Evolutionary conservation across 139 green algal genomes (phyloP).

Genomic region (Parachlorella kessleri): DNA sequence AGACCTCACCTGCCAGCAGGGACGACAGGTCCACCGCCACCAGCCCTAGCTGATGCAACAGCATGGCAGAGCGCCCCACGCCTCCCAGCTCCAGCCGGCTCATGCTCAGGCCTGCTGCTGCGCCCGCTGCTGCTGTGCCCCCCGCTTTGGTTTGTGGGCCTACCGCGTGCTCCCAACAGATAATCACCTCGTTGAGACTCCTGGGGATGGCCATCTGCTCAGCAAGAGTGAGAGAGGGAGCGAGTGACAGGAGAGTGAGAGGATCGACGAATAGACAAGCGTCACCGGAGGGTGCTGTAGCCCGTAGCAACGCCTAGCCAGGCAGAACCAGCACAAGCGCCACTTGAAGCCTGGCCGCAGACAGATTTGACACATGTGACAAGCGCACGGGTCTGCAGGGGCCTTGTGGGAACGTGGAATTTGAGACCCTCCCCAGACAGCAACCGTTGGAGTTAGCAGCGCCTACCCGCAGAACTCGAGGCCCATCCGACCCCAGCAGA

Average conservation of each 20-base stretch:
- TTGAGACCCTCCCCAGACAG: background rate
- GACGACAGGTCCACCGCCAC: slow-evolving; percentile 22
- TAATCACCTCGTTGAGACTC: slow-evolving; percentile 10
- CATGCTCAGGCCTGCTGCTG: slow-evolving; percentile 1
- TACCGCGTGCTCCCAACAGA: slow-evolving; percentile 23
- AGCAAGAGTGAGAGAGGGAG: background rate
- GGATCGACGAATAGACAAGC: background rate
- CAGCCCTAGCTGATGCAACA: slow-evolving; percentile 27
- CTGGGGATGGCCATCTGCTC: background rate
- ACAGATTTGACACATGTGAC: too few relatives aligned
- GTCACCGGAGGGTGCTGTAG: background rate
- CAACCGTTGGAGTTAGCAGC: background rate
- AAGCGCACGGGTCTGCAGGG: background rate
- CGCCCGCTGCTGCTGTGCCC: background rate
- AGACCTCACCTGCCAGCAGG: slow-evolving; percentile 20
- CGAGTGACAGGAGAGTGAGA: background rate
- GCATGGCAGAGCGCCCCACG: background rate
- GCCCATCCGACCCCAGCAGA: slow-evolving; percentile 8
- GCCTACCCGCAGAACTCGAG: slow-evolving; percentile 1
- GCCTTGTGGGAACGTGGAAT: background rate
- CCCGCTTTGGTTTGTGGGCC: slow-evolving; percentile 1
- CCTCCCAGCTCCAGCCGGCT: background rate
- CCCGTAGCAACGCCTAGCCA: background rate
- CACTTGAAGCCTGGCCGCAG: too few relatives aligned
- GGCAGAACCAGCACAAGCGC: background rate